Evolutionary conservation across 495 filamentous ascomycete genomes (phyloP), one percentile per base, ranked within the genome.

Genomic region (Sordaria brevicollis): DNA sequence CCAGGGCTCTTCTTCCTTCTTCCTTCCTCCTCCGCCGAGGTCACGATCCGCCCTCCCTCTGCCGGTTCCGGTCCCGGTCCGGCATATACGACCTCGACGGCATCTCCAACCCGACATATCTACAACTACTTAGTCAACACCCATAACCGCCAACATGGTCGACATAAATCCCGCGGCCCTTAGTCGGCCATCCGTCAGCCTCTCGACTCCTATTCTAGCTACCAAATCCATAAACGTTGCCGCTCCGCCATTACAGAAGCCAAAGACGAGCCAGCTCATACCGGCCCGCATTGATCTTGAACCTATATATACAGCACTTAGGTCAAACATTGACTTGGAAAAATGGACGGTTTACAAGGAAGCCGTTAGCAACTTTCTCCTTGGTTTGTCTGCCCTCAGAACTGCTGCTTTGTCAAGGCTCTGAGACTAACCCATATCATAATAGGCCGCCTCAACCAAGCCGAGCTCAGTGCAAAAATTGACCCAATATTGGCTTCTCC

Each of bases 341-440:
- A 86, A 92, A 78, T 99, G 95, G 95, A 83, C 85, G 54, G 86
- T 86, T 70, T 99, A 99, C 79, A 97, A 96, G 80, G 91, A 94
- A 72, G 79, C 93, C 34, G 87, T 92, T 25, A 88, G 89, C 68
- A 83, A 89, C 19, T 98, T 97, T 78, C 77, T 97, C 36, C 81
- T 94, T 74, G 94, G 94, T 85, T 65, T 68, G 76, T 73, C 35
- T 69, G n/a, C 65, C 39, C 66, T 21, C 36, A 2, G 39, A 21
- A 36, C 67, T 41, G 66, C 67, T 73, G 71, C 73, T 39, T 41
- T 68, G 66, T 39, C 68, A 68, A 25, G 11, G 37, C 17, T 38
- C 65, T 62, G 17, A 7, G 43, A 33, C 67, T 73, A 36, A 69
- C 68, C 19, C 29, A 65, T 68, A 7, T 65, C 21, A 8, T 15